These are phyloP conservation scores for Kokia cookei DNA, from an alignment of 441 rosid species.

Conservation along the genomic window DNA sequence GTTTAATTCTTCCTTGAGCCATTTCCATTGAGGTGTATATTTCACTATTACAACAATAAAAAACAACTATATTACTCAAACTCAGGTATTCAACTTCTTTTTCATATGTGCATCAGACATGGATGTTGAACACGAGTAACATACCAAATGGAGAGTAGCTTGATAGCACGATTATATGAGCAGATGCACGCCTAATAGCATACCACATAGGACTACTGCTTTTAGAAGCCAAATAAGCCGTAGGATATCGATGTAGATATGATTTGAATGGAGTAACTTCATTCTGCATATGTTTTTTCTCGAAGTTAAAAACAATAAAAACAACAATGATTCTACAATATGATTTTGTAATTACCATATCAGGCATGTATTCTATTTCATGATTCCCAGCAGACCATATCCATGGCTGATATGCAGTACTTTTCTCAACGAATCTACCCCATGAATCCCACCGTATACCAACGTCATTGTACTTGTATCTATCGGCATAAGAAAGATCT, in stretches of 20 bases:
- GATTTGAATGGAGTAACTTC: slow-evolving; percentile 57
- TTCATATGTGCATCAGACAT: background rate
- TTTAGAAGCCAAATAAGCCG: slow-evolving; percentile 55
- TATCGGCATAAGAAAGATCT: slow-evolving; percentile 71
- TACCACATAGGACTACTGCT: slow-evolving; percentile 66
- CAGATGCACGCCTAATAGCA: slow-evolving; percentile 62
- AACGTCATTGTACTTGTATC: slow-evolving; percentile 55
- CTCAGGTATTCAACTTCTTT: background rate
- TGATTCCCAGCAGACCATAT: slow-evolving; percentile 71
- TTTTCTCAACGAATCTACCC: slow-evolving; percentile 64
- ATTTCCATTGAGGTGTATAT: slow-evolving; percentile 57
- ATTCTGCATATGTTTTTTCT: slow-evolving; percentile 28
- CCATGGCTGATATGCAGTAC: slow-evolving; percentile 76
- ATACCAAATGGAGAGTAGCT: slow-evolving; percentile 77
- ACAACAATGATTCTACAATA: background rate
- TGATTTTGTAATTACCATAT: slow-evolving; percentile 34
- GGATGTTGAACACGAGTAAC: background rate
- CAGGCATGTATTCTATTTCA: slow-evolving; percentile 65
- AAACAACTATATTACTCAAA: background rate
- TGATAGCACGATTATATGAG: slow-evolving; percentile 64
- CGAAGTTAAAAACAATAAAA: slow-evolving; percentile 9
- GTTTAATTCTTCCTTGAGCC: slow-evolving; percentile 49
- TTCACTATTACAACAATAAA: slow-evolving; percentile 32
- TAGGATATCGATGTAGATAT: slow-evolving; percentile 54
- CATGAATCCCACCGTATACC: slow-evolving; percentile 74